phyloP scores from a whole-genome alignment of 2,329 filamentous ascomycete species.

The Stagonosporopsis tanaceti region DNA sequence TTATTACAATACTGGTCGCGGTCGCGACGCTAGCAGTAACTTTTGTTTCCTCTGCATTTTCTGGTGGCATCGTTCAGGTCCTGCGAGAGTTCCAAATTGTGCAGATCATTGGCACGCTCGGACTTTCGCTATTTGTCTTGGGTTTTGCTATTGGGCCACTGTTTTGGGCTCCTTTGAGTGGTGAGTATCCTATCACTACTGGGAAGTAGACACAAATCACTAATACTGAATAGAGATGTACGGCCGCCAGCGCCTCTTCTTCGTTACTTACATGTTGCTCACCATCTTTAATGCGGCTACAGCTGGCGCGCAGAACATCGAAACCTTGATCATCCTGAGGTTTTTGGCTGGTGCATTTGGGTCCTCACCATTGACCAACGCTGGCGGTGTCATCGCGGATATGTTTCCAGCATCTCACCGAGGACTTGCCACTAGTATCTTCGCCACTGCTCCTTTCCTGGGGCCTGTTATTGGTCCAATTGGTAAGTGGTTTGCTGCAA shows the following conservation, averaged over 20 bases:
- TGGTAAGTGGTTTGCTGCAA: not conserved
- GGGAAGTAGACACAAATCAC: not conserved
- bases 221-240: conserved; percentile 60
- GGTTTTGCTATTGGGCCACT: conserved; percentile 70
- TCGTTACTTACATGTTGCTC: conserved; percentile 47
- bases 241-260: conserved; percentile 53
- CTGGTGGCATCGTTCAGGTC: conserved; percentile 64
- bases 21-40: conserved; percentile 73
- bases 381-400: conserved; percentile 48
- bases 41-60: conserved; percentile 74
- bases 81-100: conserved; percentile 62
- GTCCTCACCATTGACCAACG: conserved; percentile 55
- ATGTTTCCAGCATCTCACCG: conserved; percentile 42
- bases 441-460: conserved; percentile 55
- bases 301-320: conserved; percentile 55
- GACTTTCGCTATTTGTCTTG: conserved; percentile 70
- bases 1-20: conserved; percentile 68
- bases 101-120: conserved; percentile 65
- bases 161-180: conserved; percentile 65
- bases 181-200: not conserved
- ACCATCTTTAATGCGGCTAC: conserved; percentile 54
- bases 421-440: conserved; percentile 56
- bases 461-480: conserved; percentile 59
- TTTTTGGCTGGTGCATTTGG: conserved; percentile 55
- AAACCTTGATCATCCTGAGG: conserved; percentile 55